Evolutionary conservation across 78 protist genomes (phyloP).

Genomic region (Dictyostelium brefeldianum): DNA sequence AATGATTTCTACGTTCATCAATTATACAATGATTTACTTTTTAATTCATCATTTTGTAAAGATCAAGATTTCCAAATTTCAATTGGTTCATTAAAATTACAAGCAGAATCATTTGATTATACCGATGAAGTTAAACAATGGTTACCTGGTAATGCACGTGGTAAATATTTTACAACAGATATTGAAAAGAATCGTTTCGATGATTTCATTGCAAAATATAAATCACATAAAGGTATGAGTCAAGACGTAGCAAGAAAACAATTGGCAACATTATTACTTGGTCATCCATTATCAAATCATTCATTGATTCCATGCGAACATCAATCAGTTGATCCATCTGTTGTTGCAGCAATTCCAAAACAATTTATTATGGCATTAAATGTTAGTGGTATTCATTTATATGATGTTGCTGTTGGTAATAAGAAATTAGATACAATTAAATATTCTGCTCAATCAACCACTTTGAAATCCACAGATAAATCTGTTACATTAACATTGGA

Average conservation of each 20-base stretch:
- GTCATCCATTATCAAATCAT: constrained; percentile 27
- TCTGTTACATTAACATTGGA: constrained; percentile 14
- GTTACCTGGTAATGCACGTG: constrained; percentile 75
- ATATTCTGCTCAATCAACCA: neutral
- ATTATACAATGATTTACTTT: constrained; percentile 36
- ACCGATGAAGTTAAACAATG: constrained; percentile 56
- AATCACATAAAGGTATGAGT: constrained; percentile 29
- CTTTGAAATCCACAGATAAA: constrained; percentile 11
- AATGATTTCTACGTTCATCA: constrained; percentile 61
- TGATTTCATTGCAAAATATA: constrained; percentile 34
- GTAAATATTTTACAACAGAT: constrained; percentile 55
- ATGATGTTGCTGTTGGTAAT: neutral
- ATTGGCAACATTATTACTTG: neutral
- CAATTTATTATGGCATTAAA: constrained; percentile 34
- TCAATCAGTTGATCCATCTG: neutral
- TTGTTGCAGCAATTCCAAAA: constrained; percentile 26
- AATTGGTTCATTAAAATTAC: constrained; percentile 47
- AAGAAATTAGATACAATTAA: constrained; percentile 5
- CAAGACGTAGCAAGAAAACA: constrained; percentile 31
- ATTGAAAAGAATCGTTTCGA: constrained; percentile 61
- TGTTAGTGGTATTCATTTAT: constrained; percentile 24
- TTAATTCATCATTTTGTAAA: neutral
- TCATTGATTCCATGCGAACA: constrained; percentile 48
- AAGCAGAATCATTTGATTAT: constrained; percentile 47
- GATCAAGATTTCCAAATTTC: constrained; percentile 29